Base-by-base conservation (phyloP, 2,329 filamentous ascomycete species). In the Orbilia ellipsospora region DNA sequence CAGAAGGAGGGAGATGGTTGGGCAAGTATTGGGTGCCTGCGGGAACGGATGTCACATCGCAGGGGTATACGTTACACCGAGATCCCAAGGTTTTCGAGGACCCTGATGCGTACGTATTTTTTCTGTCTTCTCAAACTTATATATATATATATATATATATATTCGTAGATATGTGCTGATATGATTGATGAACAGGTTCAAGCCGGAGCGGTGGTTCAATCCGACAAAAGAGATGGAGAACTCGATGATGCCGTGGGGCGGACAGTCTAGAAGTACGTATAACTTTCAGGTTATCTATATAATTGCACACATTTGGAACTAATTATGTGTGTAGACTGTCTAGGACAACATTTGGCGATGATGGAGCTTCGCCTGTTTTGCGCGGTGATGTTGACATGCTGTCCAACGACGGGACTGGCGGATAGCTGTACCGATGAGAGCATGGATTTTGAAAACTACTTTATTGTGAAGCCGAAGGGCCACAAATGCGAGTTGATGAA, bases 391-490 rank as follows among this genome's bases (percentile, higher is more conserved):
- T 42, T 68, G 28, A 60, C 26, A 5, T n/a, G 4, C 4, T 68
- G 52, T 15, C 54, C 54, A 26, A 44, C 51, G 4, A 45, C 64
- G n/a, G 54, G 23, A 28, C 20, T 68, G n/a, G 64, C 64, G 15
- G 54, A 59, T 2, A 57, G 18, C n/a, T 68, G 64, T 26, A 68
- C 64, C 8, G 55, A 68, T 23, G 64, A 68, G 55, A 68, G 64
- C 28, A 68, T 68, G 64, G 64, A 68, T 42, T 68, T 68, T 51
- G 64, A 68, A 42, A 68, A 68, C 16, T 68, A 60, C 55, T 68
- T 68, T 60, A 50, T 68, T 44, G 48, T 68, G 23, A 60, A 60
- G 48, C 64, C 64, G 16, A 68, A 60, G 18, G 42, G 31, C 10
- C 64, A 68, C 26, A 60, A 68, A 23, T 72, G 67, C n/a, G 67